Conservation (phyloP, 495 filamentous ascomycete species). For the Pseudoneurospora amorphoporcata region DNA sequence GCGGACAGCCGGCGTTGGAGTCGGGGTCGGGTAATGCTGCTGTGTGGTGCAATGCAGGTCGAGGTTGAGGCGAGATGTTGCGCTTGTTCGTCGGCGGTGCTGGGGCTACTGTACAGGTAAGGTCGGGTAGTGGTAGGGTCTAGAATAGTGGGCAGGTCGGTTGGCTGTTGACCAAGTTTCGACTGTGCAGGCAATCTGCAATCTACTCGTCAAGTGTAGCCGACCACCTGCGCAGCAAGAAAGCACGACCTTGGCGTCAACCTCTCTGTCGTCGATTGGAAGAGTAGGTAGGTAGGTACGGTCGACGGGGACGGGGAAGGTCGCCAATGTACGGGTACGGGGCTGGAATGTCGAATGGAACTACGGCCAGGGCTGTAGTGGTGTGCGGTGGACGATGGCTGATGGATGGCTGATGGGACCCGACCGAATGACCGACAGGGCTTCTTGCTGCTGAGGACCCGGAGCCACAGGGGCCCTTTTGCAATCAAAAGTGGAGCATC, state of each 20-base stretch:
- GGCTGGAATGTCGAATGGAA: neutral
- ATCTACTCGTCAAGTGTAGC: neutral
- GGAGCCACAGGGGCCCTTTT: conserved; percentile 8
- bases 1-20: conserved; percentile 1
- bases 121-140: too few species aligned
- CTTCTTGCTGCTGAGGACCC: neutral
- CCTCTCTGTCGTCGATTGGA: neutral
- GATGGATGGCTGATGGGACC: neutral
- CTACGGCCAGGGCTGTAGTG: neutral
- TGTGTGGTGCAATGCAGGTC: neutral
- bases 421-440: neutral
- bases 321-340: neutral
- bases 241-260: neutral
- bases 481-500: conserved; percentile 20
- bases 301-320: neutral
- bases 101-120: neutral
- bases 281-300: neutral
- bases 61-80: conserved; percentile 1
- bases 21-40: neutral
- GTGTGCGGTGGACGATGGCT: neutral
- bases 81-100: neutral
- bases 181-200: neutral
- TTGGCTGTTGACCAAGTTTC: neutral
- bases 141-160: neutral
- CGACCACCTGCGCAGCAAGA: neutral